Percentiles rank a stretch among this genome's conserved stretches.
phyloP scores from a whole-genome alignment of 139 green algal species.

The Closterium sp. region DNA sequence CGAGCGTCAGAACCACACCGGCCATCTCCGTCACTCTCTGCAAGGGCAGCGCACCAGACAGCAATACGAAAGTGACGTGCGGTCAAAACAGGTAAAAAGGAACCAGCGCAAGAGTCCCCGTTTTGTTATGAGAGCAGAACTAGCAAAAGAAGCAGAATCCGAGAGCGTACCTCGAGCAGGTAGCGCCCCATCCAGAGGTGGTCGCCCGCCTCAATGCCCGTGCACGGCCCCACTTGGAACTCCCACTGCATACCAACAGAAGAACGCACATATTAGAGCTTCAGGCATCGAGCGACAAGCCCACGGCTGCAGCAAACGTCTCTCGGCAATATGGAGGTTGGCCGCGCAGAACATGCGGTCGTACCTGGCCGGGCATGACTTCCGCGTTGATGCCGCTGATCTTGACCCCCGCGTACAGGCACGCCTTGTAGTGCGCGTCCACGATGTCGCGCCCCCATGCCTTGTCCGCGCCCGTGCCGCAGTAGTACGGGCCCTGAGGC shows the following conservation, averaged over 20 bases:
- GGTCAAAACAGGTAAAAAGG: neutral
- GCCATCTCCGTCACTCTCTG: slow-evolving; percentile 84
- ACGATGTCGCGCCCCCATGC: slow-evolving; percentile 89
- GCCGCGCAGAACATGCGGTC: no score
- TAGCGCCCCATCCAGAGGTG: slow-evolving; percentile 95
- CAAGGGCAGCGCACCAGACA: neutral
- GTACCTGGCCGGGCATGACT: slow-evolving; percentile 86
- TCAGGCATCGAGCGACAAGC: no score
- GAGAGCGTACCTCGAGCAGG: slow-evolving; percentile 67
- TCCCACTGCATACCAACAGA: slow-evolving; percentile 72
- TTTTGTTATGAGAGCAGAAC: no score
- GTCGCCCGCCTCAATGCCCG: slow-evolving; percentile 85
- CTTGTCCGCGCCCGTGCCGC: slow-evolving; percentile 76
- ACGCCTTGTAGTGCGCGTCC: slow-evolving; percentile 95
- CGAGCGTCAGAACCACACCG: slow-evolving; percentile 89
- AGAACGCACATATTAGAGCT: neutral
- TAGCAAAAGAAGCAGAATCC: no score
- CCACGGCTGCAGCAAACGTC: no score
- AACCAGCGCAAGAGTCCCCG: neutral
- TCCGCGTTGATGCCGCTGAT: slow-evolving; percentile 95
- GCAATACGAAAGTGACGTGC: neutral
- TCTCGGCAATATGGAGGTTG: no score
- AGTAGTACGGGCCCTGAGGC: slow-evolving; percentile 93
- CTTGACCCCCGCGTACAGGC: slow-evolving; percentile 87
- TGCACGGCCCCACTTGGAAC: slow-evolving; percentile 91